Evolutionary conservation across 345 rosid genomes (phyloP).

Genomic region (Brassica nigra): DNA sequence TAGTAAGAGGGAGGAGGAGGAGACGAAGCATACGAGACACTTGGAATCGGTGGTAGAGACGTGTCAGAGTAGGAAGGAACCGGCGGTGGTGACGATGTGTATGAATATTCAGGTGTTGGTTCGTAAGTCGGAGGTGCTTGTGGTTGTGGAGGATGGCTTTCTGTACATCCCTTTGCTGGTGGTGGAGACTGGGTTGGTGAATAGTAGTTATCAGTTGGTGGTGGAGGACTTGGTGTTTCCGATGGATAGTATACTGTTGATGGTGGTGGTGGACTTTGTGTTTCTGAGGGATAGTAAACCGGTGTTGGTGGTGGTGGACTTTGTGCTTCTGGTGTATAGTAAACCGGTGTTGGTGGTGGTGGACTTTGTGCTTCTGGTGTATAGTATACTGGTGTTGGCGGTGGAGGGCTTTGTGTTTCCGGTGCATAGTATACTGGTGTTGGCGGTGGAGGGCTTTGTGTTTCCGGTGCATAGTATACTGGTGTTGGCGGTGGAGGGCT

Average conservation of each 20-base stretch:
- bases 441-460: slow-evolving; percentile 40
- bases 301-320: not conserved
- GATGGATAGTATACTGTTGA: slow-evolving; percentile 30
- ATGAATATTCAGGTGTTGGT: slow-evolving; percentile 42
- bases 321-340: not conserved
- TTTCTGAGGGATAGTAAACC: slow-evolving; percentile 7
- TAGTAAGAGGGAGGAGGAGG: slow-evolving; percentile 60
- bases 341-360: not conserved
- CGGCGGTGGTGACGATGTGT: slow-evolving; percentile 45
- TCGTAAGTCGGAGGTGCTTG: slow-evolving; percentile 41
- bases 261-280: slow-evolving; percentile 39
- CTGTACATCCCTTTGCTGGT: slow-evolving; percentile 34
- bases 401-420: slow-evolving; percentile 28
- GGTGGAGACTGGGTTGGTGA: slow-evolving; percentile 42
- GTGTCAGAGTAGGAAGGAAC: slow-evolving; percentile 31
- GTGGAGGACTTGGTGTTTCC: slow-evolving; percentile 39
- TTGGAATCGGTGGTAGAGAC: slow-evolving; percentile 58
- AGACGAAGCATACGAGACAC: slow-evolving; percentile 62
- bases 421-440: slow-evolving; percentile 34
- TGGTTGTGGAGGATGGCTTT: slow-evolving; percentile 42
- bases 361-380: slow-evolving; percentile 14
- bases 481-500: slow-evolving; percentile 37
- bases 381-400: slow-evolving; percentile 39
- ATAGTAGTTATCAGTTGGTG: slow-evolving; percentile 27
- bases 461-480: not conserved